Evolutionary conservation across 2,329 filamentous ascomycete species (phyloP), one percentile per base, ranked within the genome.

Genomic region (Penicillium sp.): DNA sequence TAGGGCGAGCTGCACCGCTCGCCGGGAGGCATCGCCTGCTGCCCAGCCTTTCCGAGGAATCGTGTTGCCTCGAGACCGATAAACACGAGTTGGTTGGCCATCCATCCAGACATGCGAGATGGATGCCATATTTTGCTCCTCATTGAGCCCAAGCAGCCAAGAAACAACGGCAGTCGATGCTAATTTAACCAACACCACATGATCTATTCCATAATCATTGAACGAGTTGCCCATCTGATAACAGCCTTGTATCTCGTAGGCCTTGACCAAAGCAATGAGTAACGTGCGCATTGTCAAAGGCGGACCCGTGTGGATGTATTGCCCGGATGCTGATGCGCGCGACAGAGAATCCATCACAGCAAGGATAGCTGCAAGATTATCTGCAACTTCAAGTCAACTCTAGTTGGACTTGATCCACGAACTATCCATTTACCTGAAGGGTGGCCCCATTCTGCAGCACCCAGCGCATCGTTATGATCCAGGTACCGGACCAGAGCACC

Each of bases 361-460:
- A 0, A 73, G 54, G 37, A 74, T 66, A 13, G 69, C 66, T 2
- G 64, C 71, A 20, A 74, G 55, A 33, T 72, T 75, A 57, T 74
- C 72, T 70, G 29, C 1, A 25, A 24, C 15, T 1, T 31, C 13
- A 39, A n/a, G n/a, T 40, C 31, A 23, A 46, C n/a, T 25, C 10
- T 9, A 12, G 31, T 12, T 12, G 25, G 27, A 41, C 27, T 20
- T 20, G 5, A 10, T 27, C 20, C 15, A 10, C 13, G 15, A 20
- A 37, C 8, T 23, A 20, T 18, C 15, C 15, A 18, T 24, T 24
- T 60, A 64, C 61, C 62, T 46, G 66, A 72, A 10, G 72, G 72
- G 60, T 74, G 72, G 1, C 70, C 71, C 72, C 72, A 74, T 58
- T 75, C 72, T n/a, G 59, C 62, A 0, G 70, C 72, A 7, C 58